These are phyloP conservation scores for Begonia peltatifolia DNA, from an alignment of 306 rosid species.

Conservation along the genomic window DNA sequence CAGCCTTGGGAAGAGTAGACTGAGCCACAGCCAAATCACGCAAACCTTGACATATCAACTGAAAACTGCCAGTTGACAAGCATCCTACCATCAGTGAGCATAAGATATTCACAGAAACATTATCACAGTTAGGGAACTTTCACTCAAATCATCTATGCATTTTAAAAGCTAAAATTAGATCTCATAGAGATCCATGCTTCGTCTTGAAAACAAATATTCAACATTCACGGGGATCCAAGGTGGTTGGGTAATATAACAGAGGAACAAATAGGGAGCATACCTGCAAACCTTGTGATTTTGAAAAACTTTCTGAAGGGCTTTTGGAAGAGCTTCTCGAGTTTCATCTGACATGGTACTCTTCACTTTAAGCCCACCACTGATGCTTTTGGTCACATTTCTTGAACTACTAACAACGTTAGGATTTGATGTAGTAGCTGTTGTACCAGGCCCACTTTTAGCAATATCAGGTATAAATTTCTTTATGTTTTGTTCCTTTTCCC, in stretches of 20 bases:
- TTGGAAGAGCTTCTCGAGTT: conserved; percentile 55
- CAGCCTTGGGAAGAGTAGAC: conserved; percentile 39
- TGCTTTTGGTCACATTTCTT: conserved; percentile 17
- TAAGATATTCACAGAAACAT: too few species aligned
- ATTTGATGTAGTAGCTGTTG: conserved; percentile 25
- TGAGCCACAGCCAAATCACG: conserved; percentile 41
- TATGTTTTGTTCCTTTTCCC: conserved; percentile 15
- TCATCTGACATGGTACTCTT: conserved; percentile 65
- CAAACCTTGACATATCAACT: conserved; percentile 52
- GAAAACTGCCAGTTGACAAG: conserved; percentile 46
- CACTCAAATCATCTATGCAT: neutral
- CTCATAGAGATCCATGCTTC: neutral
- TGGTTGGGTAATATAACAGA: neutral
- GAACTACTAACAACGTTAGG: conserved; percentile 13
- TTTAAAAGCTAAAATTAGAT: neutral
- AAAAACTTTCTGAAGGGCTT: conserved; percentile 49
- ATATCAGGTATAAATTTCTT: conserved; percentile 9
- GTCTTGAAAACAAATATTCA: neutral
- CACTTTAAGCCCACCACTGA: conserved; percentile 20
- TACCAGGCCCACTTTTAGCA: conserved; percentile 16
- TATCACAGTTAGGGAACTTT: too few species aligned
- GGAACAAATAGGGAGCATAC: conserved; percentile 18
- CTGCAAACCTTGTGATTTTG: conserved; percentile 79
- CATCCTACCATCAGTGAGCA: conserved; percentile 15
- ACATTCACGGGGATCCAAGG: neutral